Conservation (phyloP, 495 filamentous ascomycete genomes). For the Annulohypoxylon maeteangense region DNA sequence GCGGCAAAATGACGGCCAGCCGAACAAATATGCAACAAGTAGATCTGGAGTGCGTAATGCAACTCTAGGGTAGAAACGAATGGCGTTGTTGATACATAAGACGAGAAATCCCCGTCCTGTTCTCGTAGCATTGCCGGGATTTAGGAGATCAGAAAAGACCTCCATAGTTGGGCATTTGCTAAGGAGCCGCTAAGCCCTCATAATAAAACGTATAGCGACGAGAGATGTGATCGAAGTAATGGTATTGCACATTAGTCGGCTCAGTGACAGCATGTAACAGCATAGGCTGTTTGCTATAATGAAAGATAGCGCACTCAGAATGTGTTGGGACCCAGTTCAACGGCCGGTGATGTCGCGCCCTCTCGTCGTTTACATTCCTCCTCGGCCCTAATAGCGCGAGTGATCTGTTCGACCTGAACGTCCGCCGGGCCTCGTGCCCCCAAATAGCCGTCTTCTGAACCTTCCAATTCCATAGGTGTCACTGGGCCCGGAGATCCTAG, state of each 20-base stretch:
- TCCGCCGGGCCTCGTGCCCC: constrained; percentile 26
- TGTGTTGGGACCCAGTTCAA: constrained; percentile 39
- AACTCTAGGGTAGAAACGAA: constrained; percentile 6
- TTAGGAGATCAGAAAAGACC: background rate
- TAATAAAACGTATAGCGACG: background rate
- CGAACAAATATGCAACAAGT: constrained; percentile 4
- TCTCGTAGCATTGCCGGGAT: background rate
- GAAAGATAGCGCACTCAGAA: constrained; percentile 20
- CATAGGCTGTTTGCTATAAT: background rate
- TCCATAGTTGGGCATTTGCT: background rate
- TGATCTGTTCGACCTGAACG: constrained; percentile 34
- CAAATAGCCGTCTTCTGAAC: constrained; percentile 40
- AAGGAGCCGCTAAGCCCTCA: background rate
- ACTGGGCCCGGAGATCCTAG: constrained; percentile 81
- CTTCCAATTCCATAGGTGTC: constrained; percentile 78
- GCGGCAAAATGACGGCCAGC: constrained; percentile 12
- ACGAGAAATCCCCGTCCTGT: background rate
- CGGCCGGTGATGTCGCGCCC: constrained; percentile 30
- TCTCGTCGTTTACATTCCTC: constrained; percentile 42
- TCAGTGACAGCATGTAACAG: background rate
- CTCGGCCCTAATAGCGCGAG: constrained; percentile 37
- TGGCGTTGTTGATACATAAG: constrained; percentile 11
- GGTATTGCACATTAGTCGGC: background rate
- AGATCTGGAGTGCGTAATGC: constrained; percentile 10
- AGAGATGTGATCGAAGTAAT: background rate